These are phyloP conservation scores for Beauveria sp. DNA, from an alignment of 2,329 filamentous ascomycete genomes.

Conservation along the genomic window DNA sequence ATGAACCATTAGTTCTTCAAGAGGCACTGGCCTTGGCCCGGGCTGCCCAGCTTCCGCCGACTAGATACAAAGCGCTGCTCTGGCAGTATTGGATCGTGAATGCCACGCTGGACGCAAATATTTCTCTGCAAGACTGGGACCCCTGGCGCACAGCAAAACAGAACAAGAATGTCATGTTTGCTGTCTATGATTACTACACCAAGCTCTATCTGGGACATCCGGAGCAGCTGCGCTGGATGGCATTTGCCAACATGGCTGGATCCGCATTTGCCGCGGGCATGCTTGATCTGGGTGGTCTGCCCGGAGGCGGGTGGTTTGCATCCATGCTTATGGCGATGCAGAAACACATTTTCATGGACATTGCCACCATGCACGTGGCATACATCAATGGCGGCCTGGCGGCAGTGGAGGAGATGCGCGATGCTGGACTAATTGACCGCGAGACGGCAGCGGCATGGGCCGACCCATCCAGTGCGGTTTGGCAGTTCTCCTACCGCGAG, in stretches of 20 bases:
- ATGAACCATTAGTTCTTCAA: background rate
- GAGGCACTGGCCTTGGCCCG: background rate
- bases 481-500: background rate
- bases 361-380: conserved; percentile 2
- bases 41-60: background rate
- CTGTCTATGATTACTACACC: conserved; percentile 1
- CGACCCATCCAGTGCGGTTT: background rate
- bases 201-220: conserved; percentile 3
- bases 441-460: background rate
- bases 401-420: conserved; percentile 2
- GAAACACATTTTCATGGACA: conserved; percentile 5
- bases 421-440: background rate
- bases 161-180: background rate
- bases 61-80: background rate
- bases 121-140: conserved; percentile 4
- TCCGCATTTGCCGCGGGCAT: conserved; percentile 2
- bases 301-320: background rate
- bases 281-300: background rate
- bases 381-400: background rate
- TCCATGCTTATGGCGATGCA: conserved; percentile 10
- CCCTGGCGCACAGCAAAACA: background rate
- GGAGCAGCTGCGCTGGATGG: conserved; percentile 3
- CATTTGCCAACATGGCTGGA: conserved; percentile 5
- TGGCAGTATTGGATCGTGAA: conserved; percentile 7
- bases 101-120: background rate